Percentiles rank a stretch among this genome's conserved stretches.
Conservation (phyloP, 2,329 filamentous ascomycete genomes). For the Pseudonectria foliicola region DNA sequence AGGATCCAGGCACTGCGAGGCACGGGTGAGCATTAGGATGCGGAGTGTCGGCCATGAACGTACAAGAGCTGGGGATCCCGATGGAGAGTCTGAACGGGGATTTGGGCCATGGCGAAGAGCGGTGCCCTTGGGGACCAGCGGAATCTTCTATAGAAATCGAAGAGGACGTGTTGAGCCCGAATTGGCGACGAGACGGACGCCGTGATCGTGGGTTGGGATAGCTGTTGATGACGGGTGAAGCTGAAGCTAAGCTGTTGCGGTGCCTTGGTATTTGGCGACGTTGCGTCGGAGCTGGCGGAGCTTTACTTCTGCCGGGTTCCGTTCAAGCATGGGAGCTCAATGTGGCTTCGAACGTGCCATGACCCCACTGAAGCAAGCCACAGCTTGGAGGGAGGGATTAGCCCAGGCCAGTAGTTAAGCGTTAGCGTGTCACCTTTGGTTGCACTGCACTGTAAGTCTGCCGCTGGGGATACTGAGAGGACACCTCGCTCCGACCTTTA, state of each 20-base stretch:
- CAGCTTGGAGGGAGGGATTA: too few relatives aligned
- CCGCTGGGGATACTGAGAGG: neutral
- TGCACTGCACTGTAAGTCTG: too few relatives aligned
- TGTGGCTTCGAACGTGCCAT: too few relatives aligned
- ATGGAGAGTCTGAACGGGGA: constrained; percentile 89
- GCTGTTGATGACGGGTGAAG: constrained; percentile 4
- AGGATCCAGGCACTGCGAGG: constrained; percentile 89
- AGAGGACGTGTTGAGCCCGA: neutral
- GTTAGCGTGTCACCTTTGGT: too few relatives aligned
- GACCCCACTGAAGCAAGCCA: too few relatives aligned
- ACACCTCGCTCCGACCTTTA: constrained; percentile 8
- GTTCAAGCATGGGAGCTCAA: neutral
- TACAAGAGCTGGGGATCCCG: constrained; percentile 98
- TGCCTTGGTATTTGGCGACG: neutral
- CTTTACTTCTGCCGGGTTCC: constrained; percentile 13
- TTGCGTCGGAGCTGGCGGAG: constrained; percentile 6
- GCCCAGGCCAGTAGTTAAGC: too few relatives aligned
- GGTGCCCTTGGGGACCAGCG: constrained; percentile 8
- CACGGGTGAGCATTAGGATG: constrained; percentile 14
- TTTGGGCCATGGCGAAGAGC: constrained; percentile 62
- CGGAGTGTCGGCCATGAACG: constrained; percentile 27
- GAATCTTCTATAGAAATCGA: neutral
- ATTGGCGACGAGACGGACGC: neutral
- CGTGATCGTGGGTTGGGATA: constrained; percentile 1
- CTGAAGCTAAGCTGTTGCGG: neutral